Base-by-base conservation (phyloP, 139 green algal genomes). In the Desmodesmus armatus region DNA sequence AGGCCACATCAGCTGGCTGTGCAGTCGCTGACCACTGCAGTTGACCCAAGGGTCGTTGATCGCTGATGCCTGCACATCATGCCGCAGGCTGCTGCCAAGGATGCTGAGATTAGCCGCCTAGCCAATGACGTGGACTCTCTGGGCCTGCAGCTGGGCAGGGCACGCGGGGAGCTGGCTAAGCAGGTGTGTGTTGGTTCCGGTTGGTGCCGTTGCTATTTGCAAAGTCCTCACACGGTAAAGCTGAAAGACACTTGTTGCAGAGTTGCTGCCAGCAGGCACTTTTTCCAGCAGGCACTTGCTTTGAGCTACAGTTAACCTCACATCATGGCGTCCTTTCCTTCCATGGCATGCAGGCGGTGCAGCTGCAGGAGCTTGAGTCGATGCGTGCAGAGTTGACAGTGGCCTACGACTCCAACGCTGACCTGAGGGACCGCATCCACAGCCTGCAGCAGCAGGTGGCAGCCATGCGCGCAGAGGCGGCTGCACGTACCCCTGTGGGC, bases 401-500 rank as follows among this genome's bases (percentile, higher is more conserved):
- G 15, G 55, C 55, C 2, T 65, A 82, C 5, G 76, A 82, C 21
- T 31, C 23, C 53, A 40, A 66, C 44, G 71, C 71, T 27, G 40
- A 66, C 19, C 58, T 84, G 78, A n/a, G 35, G 27, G 62, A 77
- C 43, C 11, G 78, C 41, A 25, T 84, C 9, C 7, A 51, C 27
- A 29, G 27, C n/a, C 33, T 65, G 29, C 62, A 84, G 67, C 65
- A 60, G 17, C 33, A 87, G 41, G 33, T 74, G 47, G 81, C 81
- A 31, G 69, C 71, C 19, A 15, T 74, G 27, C 53, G 53, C 23
- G 78, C 78, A 43, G 78, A 86, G 72, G 66, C 51, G 5, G 80
- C 80, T 23, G 67, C 80, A 23, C 58, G 80, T 9, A 86, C 67
- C 0, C 80, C 80, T 29, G 37, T 79, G 58, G 70, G 51, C 2